Evolutionary conservation across 1,284 basidiomycete genomes (phyloP).

Genomic region (Austropuccinia psidii): DNA sequence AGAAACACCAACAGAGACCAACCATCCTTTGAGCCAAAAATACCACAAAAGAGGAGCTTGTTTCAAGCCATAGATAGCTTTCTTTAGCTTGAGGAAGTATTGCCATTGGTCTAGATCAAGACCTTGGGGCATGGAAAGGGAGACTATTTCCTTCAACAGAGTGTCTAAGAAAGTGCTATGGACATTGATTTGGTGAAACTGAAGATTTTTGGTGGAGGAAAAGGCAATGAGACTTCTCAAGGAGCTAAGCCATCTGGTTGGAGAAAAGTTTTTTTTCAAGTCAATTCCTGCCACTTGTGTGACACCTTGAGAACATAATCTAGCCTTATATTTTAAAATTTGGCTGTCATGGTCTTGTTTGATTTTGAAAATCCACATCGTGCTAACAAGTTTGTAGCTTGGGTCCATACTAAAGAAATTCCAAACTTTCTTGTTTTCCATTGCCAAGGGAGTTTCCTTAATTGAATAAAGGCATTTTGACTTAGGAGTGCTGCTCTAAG

Average conservation of each 20-base stretch:
- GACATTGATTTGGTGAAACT: not conserved
- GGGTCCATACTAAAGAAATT: not conserved
- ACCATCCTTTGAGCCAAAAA: not conserved
- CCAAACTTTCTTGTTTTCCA: not conserved
- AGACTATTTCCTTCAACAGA: not conserved
- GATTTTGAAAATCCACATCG: not conserved
- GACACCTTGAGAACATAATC: not conserved
- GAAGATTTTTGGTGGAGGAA: not conserved
- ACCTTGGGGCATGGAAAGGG: not conserved
- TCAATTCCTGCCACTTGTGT: not conserved
- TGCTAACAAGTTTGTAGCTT: not conserved
- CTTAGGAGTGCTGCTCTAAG: not conserved
- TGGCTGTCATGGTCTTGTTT: not conserved
- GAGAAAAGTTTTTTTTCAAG: not conserved
- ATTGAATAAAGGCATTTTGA: no score
- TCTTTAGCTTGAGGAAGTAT: not conserved
- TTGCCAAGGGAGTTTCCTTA: no score
- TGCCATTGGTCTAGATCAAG: not conserved
- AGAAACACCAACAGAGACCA: not conserved
- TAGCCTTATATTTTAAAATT: not conserved
- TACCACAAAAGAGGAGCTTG: not conserved
- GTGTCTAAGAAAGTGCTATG: not conserved
- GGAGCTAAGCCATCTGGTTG: not conserved
- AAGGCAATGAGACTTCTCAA: not conserved
- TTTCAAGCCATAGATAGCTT: not conserved